Evolutionary conservation across 768 basidiomycete genomes (phyloP), one percentile per base, ranked within the genome.

Genomic region (Naganishia kalamii): DNA sequence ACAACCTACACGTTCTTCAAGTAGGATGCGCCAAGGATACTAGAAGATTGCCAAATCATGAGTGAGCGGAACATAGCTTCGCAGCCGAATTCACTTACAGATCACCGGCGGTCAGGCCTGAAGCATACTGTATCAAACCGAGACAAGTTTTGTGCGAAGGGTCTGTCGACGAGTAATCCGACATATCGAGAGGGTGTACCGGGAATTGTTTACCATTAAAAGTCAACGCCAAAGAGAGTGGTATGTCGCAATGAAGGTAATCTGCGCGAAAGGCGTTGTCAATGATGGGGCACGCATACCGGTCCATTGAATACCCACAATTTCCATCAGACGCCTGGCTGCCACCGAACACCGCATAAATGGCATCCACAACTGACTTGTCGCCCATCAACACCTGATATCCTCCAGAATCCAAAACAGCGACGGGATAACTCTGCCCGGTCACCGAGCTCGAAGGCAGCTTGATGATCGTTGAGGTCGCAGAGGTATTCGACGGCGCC

Each of bases 171-270:
- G 71, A 73, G 32, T 72, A 62, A 46, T 70, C 75, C 15, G 69
- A 71, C 73, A 76, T 73, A 37, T 77, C 76, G 40, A 77, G 72
- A 10, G 76, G 76, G 54, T 77, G 76, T 11, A 74, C 68, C 12
- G 76, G 68, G 50, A 69, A 70, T 33, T 61, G 47, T 48, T 67
- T 41, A 2, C 72, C 71, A 44, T 61, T 70, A 57, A 77, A 73
- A 13, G 63, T 73, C 72, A 77, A 77, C 4, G 70, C 61, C 32
- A 77, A 33, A 1, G 75, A 44, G 13, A 77, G 32, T 48, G 70
- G 73, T 21, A 66, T 67, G n/a, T 68, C 72, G 40, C 76, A 77
- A 4, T 74, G 70, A 68, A 77, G 70, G 37, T 75, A 75, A 54
- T 77, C 76, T 77, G 61, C 0, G 13, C 23, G 35, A 29, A 8